Conservation (phyloP, 2,329 filamentous ascomycete genomes). For the Aureobasidium sp. region DNA sequence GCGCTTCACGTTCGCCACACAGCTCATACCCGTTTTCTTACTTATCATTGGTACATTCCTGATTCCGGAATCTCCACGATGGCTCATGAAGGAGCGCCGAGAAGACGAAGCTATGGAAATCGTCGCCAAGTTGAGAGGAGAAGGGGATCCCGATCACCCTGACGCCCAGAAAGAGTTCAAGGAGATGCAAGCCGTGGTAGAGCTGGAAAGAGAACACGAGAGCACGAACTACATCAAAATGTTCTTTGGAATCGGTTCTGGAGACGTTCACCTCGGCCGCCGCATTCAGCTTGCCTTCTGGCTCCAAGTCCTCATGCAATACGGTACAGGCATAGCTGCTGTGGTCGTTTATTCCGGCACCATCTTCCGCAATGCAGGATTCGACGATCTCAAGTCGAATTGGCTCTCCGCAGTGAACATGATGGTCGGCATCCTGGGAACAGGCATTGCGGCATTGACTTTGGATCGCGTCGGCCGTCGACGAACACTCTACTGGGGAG, state of each 20-base stretch:
- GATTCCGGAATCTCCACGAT: background rate
- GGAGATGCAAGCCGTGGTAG: slow-evolving; percentile 25
- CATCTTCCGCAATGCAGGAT: slow-evolving; percentile 40
- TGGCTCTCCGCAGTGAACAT: slow-evolving; percentile 35
- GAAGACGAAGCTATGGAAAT: too few relatives aligned
- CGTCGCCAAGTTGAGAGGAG: too few relatives aligned
- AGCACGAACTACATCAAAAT: slow-evolving; percentile 28
- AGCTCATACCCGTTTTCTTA: background rate
- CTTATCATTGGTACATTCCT: background rate
- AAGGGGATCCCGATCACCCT: background rate
- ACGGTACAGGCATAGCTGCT: slow-evolving; percentile 38
- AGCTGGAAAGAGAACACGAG: background rate
- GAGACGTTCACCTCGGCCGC: slow-evolving; percentile 45
- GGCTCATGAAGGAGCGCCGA: background rate
- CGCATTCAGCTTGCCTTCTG: slow-evolving; percentile 28
- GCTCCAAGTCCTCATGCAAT: slow-evolving; percentile 23
- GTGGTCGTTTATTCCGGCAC: slow-evolving; percentile 42
- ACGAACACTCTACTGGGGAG: slow-evolving; percentile 66
- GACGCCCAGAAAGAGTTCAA: slow-evolving; percentile 43
- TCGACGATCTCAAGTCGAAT: slow-evolving; percentile 15
- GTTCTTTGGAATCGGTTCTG: slow-evolving; percentile 29
- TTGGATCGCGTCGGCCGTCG: slow-evolving; percentile 50
- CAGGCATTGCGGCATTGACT: slow-evolving; percentile 43
- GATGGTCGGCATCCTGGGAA: slow-evolving; percentile 48
- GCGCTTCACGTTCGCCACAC: slow-evolving; percentile 16